Conservation (phyloP, 1,139 yeast species). For the Blastobotrys elegans region DNA sequence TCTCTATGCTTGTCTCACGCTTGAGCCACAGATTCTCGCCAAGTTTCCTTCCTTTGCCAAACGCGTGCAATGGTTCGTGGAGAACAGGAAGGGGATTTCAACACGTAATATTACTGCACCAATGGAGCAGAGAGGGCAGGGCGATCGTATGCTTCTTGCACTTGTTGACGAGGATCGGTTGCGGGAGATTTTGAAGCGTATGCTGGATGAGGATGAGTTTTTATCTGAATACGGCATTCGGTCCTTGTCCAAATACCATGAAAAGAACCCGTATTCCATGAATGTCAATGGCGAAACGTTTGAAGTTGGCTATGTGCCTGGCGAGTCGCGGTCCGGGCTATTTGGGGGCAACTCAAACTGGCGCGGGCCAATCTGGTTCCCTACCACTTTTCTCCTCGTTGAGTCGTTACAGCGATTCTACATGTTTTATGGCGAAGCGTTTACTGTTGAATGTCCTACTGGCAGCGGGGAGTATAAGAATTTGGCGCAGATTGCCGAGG, state of each 20-base stretch:
- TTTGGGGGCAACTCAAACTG: conserved; percentile 97
- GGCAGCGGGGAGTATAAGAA: conserved; percentile 79
- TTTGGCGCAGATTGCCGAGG: conserved; percentile 90
- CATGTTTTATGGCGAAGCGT: conserved; percentile 81
- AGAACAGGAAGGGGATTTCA: conserved; percentile 68
- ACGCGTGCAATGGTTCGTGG: conserved; percentile 81
- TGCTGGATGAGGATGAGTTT: conserved; percentile 88
- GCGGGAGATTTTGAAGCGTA: conserved; percentile 66
- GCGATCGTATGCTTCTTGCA: conserved; percentile 77
- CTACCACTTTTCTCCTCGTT: conserved; percentile 80
- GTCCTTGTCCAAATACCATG: conserved; percentile 83
- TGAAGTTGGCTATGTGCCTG: conserved; percentile 77
- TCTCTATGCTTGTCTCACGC: conserved; percentile 80
- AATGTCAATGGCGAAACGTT: conserved; percentile 75
- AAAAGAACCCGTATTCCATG: conserved; percentile 82
- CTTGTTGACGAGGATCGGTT: conserved; percentile 80
- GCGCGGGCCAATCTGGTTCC: conserved; percentile 99
- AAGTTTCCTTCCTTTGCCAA: conserved; percentile 81
- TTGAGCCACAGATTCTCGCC: conserved; percentile 79
- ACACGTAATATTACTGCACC: conserved; percentile 87
- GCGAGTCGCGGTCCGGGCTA: conserved; percentile 91
- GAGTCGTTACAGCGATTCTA: conserved; percentile 88
- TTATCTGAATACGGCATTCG: conserved; percentile 84
- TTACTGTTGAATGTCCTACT: conserved; percentile 86
- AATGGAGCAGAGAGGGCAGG: conserved; percentile 79